Base-by-base conservation (phyloP, 495 filamentous ascomycete genomes). In the Chaetomium tenue region DNA sequence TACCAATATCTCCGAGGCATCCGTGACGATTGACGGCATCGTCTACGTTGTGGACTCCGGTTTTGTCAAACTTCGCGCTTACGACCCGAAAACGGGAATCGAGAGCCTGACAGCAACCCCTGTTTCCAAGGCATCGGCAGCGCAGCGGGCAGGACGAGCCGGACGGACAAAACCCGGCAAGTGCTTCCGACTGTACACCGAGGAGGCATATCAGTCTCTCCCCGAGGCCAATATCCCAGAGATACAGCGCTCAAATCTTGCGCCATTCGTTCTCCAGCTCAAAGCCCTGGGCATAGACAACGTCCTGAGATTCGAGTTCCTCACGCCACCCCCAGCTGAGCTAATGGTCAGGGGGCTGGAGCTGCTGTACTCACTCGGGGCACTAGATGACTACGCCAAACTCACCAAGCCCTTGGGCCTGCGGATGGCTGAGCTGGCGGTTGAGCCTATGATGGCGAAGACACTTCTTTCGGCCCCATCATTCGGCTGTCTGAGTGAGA, bases 261-360 rank as follows among this genome's bases (percentile, higher is more conserved):
- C 94, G 0, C 91, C 93, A 0, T 85, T 91, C 26, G 85, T 99
- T 52, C 86, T 98, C 63, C 93, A 98, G 75, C 86, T 99, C 59
- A 97, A 98, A 75, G 94, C 93, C 20, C 81, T 99, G 20, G 95
- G 95, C 0, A 95, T 99, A 69, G 93, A 96, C 74, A 98, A 99
- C 74, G 89, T 98, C 33, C 86, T 91, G 9, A 87, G 92, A 23
- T 99, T 98, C 73, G 87, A 91, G 67, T 98, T 93, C 71, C 76
- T 96, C 61, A 95, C 95, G 13, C 80, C 92, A 18, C 94, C 94
- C 33, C 93, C 94, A 1, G 86, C 92, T 12, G 89, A 96, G 67
- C 85, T 97, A 28, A 86, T 97, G 76, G 87, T 89, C 53, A 90
- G 92, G 52, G 95, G 90, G 18, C 83, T 97, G 4, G 94, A 99